A percentile compares a stretch with the other conserved stretches of the same genome.
These are phyloP conservation scores for Picochlorum sp. DNA, from an alignment of 139 green algal genomes.

Conservation along the genomic window DNA sequence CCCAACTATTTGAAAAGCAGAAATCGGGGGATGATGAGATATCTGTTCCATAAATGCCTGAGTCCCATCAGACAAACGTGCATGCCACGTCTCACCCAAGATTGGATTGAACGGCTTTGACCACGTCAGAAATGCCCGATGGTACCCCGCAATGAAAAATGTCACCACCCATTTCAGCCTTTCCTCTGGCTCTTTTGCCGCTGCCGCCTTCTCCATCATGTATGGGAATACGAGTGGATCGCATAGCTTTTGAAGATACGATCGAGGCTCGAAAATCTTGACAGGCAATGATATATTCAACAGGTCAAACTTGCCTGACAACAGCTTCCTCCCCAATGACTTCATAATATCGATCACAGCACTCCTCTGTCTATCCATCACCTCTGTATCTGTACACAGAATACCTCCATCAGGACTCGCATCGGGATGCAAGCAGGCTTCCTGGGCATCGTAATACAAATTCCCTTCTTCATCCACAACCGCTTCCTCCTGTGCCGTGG, in stretches of 20 bases:
- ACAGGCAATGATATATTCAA: constrained; percentile 74
- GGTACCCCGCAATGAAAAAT: constrained; percentile 60
- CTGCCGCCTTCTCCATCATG: constrained; percentile 37
- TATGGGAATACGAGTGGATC: constrained; percentile 63
- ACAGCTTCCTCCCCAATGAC: constrained; percentile 54
- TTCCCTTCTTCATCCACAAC: constrained; percentile 11
- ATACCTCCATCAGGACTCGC: constrained; percentile 57
- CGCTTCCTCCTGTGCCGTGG: background rate
- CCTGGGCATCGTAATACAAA: constrained; percentile 9
- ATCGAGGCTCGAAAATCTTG: constrained; percentile 66
- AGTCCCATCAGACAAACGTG: constrained; percentile 42
- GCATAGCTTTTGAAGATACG: constrained; percentile 77
- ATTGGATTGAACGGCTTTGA: constrained; percentile 86
- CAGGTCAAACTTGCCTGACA: constrained; percentile 67
- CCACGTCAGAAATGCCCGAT: constrained; percentile 47
- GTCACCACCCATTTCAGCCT: constrained; percentile 62
- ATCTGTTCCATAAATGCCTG: constrained; percentile 73
- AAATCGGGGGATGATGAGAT: constrained; percentile 62
- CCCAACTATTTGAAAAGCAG: constrained; percentile 64
- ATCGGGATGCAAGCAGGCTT: constrained; percentile 43
- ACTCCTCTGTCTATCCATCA: constrained; percentile 55
- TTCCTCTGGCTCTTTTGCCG: constrained; percentile 43
- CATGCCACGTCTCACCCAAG: constrained; percentile 78
- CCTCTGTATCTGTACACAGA: constrained; percentile 44
- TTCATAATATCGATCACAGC: constrained; percentile 62